Evolutionary conservation across 495 filamentous ascomycete genomes (phyloP).

Genomic region (Tuber microsphaerosporum): DNA sequence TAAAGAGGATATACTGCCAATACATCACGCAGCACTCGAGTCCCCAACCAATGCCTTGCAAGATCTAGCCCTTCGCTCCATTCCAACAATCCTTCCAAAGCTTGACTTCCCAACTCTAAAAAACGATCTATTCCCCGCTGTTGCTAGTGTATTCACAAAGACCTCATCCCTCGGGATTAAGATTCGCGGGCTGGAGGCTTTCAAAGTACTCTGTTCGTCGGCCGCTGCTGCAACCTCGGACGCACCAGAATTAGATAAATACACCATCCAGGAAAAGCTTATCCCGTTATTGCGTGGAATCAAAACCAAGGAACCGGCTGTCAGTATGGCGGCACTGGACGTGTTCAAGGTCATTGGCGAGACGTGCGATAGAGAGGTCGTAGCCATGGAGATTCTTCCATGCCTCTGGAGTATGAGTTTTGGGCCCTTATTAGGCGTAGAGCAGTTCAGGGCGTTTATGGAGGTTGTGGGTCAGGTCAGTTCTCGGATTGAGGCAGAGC

Average conservation of each 20-base stretch:
- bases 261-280: slow-evolving; percentile 93
- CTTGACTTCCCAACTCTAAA: slow-evolving; percentile 95
- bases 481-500: slow-evolving; percentile 73
- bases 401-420: slow-evolving; percentile 87
- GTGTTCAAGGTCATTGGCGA: slow-evolving; percentile 73
- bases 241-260: slow-evolving; percentile 83
- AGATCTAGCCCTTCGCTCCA: slow-evolving; percentile 68
- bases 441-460: slow-evolving; percentile 81
- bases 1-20: slow-evolving; percentile 85
- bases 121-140: slow-evolving; percentile 85
- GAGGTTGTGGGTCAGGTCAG: slow-evolving; percentile 73
- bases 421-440: slow-evolving; percentile 75
- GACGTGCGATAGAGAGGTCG: slow-evolving; percentile 81
- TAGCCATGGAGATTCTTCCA: slow-evolving; percentile 84
- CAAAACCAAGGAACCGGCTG: slow-evolving; percentile 94
- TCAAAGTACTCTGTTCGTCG: slow-evolving; percentile 68
- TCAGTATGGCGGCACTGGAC: slow-evolving; percentile 87
- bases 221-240: slow-evolving; percentile 45
- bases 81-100: slow-evolving; percentile 67
- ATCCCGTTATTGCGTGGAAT: slow-evolving; percentile 83
- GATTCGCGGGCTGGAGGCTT: slow-evolving; percentile 79
- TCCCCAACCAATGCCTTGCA: slow-evolving; percentile 81
- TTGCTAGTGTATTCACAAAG: slow-evolving; percentile 80
- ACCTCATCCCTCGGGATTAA: slow-evolving; percentile 92
- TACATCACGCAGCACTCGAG: slow-evolving; percentile 72